phyloP scores from a whole-genome alignment of 2,329 filamentous ascomycete species.

The Scolecobasidium constrictum region DNA sequence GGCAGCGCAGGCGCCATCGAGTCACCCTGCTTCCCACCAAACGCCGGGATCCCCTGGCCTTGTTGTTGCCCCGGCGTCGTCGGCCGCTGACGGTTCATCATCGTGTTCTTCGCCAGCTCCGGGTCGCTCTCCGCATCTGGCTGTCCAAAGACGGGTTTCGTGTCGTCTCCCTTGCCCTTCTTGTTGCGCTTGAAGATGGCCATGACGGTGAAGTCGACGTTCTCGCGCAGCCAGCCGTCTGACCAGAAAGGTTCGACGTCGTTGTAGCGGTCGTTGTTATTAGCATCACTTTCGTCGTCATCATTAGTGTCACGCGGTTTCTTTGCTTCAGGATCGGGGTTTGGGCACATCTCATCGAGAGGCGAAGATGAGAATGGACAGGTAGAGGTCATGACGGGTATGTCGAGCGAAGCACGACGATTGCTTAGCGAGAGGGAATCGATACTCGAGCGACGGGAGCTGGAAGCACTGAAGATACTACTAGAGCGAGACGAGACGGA shows the following conservation, averaged over 20 bases:
- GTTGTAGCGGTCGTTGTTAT: too few species aligned
- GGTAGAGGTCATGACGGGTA: too few species aligned
- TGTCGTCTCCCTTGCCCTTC: background rate
- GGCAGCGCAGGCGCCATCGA: background rate
- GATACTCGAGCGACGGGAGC: background rate
- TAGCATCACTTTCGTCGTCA: too few species aligned
- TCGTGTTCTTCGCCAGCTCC: background rate
- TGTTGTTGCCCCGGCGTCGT: background rate
- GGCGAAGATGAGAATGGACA: too few species aligned
- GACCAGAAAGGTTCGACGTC: too few species aligned
- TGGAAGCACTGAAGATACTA: slow-evolving; percentile 12
- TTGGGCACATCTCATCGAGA: too few species aligned
- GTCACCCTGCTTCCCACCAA: background rate
- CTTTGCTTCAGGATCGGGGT: too few species aligned
- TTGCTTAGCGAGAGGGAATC: slow-evolving; percentile 9
- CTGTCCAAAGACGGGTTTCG: too few species aligned
- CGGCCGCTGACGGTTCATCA: background rate
- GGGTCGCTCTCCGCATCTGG: too few species aligned
- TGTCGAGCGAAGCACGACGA: background rate
- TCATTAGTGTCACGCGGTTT: too few species aligned
- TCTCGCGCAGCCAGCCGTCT: slow-evolving; percentile 1
- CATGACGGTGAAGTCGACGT: slow-evolving; percentile 1
- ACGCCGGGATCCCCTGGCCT: too few species aligned
- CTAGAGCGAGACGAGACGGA: slow-evolving; percentile 7
- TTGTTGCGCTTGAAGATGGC: background rate